A percentile compares a stretch with the other conserved stretches of the same genome.
Conservation (phyloP, 78 protist species). For the Paulinella micropora region DNA sequence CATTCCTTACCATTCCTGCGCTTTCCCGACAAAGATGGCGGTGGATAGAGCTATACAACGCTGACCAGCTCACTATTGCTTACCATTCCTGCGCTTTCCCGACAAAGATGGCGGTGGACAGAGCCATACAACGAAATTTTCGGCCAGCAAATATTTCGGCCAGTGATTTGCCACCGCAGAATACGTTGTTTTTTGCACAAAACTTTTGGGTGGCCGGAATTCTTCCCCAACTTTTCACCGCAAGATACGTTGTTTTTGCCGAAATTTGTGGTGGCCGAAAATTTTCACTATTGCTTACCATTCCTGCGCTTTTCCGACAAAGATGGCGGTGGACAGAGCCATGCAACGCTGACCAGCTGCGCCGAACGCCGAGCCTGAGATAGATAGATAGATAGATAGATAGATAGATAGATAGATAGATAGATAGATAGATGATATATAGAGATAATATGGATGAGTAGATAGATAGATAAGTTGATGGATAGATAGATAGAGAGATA, state of each 20-base stretch:
- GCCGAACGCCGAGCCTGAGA: constrained; percentile 81
- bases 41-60: constrained; percentile 95
- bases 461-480: too few species aligned
- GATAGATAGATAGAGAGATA: too few species aligned
- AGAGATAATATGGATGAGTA: too few species aligned
- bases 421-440: not conserved
- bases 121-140: constrained; percentile 99
- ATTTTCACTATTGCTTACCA: constrained; percentile 2
- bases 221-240: too few species aligned
- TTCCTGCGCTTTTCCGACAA: constrained; percentile 70
- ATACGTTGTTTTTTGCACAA: too few species aligned
- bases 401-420: not conserved
- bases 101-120: constrained; percentile 75
- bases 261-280: too few species aligned
- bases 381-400: not conserved
- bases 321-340: constrained; percentile 81
- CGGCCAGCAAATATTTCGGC: too few species aligned
- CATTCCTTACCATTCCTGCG: constrained; percentile 26
- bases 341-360: constrained; percentile 98
- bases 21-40: constrained; percentile 77
- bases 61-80: too few species aligned
- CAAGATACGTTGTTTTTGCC: too few species aligned
- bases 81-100: constrained; percentile 53
- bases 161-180: too few species aligned
- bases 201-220: too few species aligned